Evolutionary conservation across 345 rosid genomes (phyloP), one percentile per base, ranked within the genome.

Genomic region (Ceriops zippeliana): DNA sequence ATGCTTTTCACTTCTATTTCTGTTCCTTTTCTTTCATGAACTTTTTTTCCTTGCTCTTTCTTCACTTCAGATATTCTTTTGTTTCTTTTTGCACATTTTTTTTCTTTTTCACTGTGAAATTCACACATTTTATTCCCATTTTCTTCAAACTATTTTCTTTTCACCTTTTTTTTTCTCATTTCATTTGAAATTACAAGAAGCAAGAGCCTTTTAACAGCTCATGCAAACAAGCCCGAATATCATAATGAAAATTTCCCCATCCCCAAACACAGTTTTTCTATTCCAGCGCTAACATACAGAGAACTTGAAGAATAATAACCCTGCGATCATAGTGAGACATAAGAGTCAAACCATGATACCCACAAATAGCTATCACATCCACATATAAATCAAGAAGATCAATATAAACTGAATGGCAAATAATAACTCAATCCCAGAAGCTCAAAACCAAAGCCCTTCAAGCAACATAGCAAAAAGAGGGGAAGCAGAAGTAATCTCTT

Each of bases 291-390:
- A 83, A 70, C 75, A 80, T 66, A 83, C 67, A 81, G 80, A 76
- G 78, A 86, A 84, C 87, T 84, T 59, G 89, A 82, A 72, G 81
- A 72, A 75, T 73, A 77, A 69, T 80, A 84, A 75, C 79, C 91
- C 92, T 90, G 96, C 98, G 89, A 85, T 79, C 85, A 90, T 83
- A 85, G 86, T 82, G 83, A 82, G 85, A 85, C 86, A 86, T 69
- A 62, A 62, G 57, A 74, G 77, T 86, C 87, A 82, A 84, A 80
- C 85, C 85, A 81, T 76, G 86, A 85, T 69, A 75, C 59, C 67
- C 61, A 75, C 56, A 61, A 60, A 58, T 47, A 71, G 52, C 67
- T 42, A 75, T 65, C 65, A 72, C 70, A 81, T 71, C 80, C 74
- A 64, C 69, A 79, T 35, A 10, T 82, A 78, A 78, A 65, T 53